Evolutionary conservation across 805 yeast genomes (phyloP), one percentile per base, ranked within the genome.

Genomic region (Lipomyces mesembrius): DNA sequence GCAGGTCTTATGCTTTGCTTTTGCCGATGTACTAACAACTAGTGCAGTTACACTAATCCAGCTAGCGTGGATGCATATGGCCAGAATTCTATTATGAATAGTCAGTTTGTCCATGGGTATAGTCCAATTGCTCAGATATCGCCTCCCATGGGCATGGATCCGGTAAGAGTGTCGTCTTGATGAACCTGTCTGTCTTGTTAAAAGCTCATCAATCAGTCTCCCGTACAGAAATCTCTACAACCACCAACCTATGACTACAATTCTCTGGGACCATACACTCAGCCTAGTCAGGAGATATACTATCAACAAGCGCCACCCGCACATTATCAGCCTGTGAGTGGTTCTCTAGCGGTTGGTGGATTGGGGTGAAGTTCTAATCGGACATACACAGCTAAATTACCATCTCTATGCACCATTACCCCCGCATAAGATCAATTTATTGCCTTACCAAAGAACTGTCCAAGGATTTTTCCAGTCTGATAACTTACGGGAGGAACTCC

Each of bases 341-440:
- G n/a, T n/a, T 22, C 17, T 29, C 17, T 49, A 25, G 20, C 32
- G 7, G 34, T 17, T 32, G 25, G 6, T 17, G 22, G 59, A 14
- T 46, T 25, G 55, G 14, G 11, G 37, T 22, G n/a, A 29, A 12
- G 20, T 60, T 20, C 53, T 52, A 52, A 52, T 52, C n/a, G 29
- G 25, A 52, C 17, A 52, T 52, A 11, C 12, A 8, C 32, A 69
- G 71, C 79, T 91, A 56, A 92, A 92, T 74, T 90, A 91, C 76
- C 97, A 93, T 78, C 79, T 92, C 52, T 93, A 94, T 78, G 95
- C 97, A 0, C 98, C 98, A 1, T 84, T 86, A 37, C 94, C 97
- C 9, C 93, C 92, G 8, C 87, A 88, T 74, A 77, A 88, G 59
- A 82, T 83, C 53, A 87, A 88, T 14, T 79, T 90, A 68, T 83